A percentile compares a stretch with the other conserved stretches of the same genome.
Conservation (phyloP, 371 early-diverging fungal species). For the Rhizopus arrhizus region DNA sequence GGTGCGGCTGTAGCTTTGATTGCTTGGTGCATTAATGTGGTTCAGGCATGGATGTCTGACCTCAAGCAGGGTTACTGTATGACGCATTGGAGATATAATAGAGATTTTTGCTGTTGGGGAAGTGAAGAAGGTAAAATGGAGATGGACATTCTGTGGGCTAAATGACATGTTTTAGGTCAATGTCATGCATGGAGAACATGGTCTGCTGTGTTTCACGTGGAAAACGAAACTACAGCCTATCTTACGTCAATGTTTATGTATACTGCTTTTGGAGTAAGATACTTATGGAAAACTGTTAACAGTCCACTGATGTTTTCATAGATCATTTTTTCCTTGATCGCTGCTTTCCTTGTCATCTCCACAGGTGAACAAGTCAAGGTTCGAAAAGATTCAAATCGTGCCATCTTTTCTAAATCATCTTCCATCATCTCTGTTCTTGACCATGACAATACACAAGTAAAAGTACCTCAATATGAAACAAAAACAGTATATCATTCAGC, state of each 20-base stretch:
- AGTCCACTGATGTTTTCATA: slow-evolving; percentile 10
- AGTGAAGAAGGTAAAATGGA: slow-evolving; percentile 44
- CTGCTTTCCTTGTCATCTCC: slow-evolving; percentile 46
- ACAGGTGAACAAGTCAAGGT: slow-evolving; percentile 45
- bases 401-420: slow-evolving; percentile 29
- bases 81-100: slow-evolving; percentile 82
- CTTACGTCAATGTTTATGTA: slow-evolving; percentile 45
- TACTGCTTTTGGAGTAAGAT: slow-evolving; percentile 45
- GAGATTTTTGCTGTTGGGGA: slow-evolving; percentile 91
- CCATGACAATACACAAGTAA: slow-evolving; percentile 7
- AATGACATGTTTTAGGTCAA: slow-evolving; percentile 10
- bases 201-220: slow-evolving; percentile 40
- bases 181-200: slow-evolving; percentile 51
- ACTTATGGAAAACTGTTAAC: neutral
- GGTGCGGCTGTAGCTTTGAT: slow-evolving; percentile 69
- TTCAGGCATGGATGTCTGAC: slow-evolving; percentile 78
- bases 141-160: no score
- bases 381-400: slow-evolving; percentile 23
- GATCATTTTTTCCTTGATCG: slow-evolving; percentile 41
- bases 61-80: slow-evolving; percentile 85
- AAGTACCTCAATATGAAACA: slow-evolving; percentile 32
- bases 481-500: slow-evolving; percentile 70
- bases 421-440: slow-evolving; percentile 25
- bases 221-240: slow-evolving; percentile 25
- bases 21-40: slow-evolving; percentile 83